These are phyloP conservation scores for Aspergillus hiratsukae DNA, from an alignment of 2,329 filamentous ascomycete species.

Conservation along the genomic window DNA sequence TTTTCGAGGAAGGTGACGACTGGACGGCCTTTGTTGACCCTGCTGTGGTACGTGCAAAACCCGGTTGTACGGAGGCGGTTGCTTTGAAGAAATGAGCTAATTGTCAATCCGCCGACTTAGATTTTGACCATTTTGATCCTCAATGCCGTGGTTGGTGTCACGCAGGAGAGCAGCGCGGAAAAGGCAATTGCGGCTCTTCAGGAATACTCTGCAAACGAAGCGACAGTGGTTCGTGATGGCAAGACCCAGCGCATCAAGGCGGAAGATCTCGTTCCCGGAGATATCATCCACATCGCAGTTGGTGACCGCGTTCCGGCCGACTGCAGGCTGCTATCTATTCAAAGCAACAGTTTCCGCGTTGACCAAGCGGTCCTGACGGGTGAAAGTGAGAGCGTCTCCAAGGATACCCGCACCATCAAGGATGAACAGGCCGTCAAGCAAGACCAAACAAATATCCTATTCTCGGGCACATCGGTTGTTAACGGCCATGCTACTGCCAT, in stretches of 20 bases:
- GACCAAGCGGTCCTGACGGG: conserved; percentile 97
- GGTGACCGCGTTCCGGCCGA: conserved; percentile 94
- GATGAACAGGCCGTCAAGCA: conserved; percentile 90
- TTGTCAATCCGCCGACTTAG: conserved; percentile 40
- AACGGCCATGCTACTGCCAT: conserved; percentile 88
- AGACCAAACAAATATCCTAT: conserved; percentile 96
- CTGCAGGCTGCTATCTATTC: conserved; percentile 81
- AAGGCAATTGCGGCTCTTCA: conserved; percentile 97
- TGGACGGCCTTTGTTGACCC: conserved; percentile 98
- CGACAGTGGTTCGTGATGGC: conserved; percentile 85
- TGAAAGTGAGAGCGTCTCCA: conserved; percentile 94
- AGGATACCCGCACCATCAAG: conserved; percentile 65
- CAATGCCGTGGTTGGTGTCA: conserved; percentile 95
- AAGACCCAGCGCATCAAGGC: conserved; percentile 79
- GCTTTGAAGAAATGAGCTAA: conserved; percentile 15
- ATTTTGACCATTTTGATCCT: conserved; percentile 96
- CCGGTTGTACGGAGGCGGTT: neutral
- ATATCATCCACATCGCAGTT: conserved; percentile 81
- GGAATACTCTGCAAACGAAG: conserved; percentile 98
- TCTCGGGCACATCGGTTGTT: conserved; percentile 96
- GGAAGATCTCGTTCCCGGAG: conserved; percentile 94
- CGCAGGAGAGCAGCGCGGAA: conserved; percentile 96
- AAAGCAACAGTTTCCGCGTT: conserved; percentile 95
- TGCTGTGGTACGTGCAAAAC: conserved; percentile 64
- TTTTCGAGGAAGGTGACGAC: conserved; percentile 88